Evolutionary conservation across 2,329 filamentous ascomycete species (phyloP), one percentile per base, ranked within the genome.

Genomic region (Didymella glomerata): DNA sequence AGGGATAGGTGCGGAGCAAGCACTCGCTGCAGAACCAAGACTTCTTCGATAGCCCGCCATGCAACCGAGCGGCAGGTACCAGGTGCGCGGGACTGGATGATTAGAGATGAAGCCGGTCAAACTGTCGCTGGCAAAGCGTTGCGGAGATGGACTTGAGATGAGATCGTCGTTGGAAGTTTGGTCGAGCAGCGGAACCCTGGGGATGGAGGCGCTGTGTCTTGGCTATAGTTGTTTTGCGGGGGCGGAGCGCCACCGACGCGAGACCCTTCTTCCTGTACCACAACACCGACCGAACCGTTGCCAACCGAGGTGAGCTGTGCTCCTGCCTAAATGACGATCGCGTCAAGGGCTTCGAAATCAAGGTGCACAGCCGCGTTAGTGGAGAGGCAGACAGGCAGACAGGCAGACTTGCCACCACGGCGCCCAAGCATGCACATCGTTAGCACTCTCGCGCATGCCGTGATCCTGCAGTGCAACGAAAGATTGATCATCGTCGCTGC

Each of bases 11-110:
- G 50, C 30, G 50, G 51, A 59, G 56, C 50, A 59, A 59, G 56
- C 56, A 51, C 50, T 59, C 32, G 40, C 50, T 54, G 56, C 56
- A 59, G 56, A 28, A 47, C 56, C 56, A 54, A 59, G 56, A 59
- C 46, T 48, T 54, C 51, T 54, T 59, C 49, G 49, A 58, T 58
- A 54, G 30, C 30, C 45, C 46, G 34, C 46, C 46, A 51, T 54
- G 56, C 56, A 36, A 41, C 16, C 36, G 16, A 8, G 28, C 18
- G 8, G 20, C 41, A 36, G 50, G 25, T 49, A 42, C 50, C 50
- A 34, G 47, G 34, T 48, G 25, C 34, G 47, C 47, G 47, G 49
- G 20, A 54, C 25, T 40, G 18, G 27, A 27, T 13, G 13, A 20
- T 8, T 47, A 14, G 16, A 52, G 32, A 32, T 24, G 42, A 48